phyloP scores from a whole-genome alignment of 2,329 filamentous ascomycete genomes.

The Nemania diffusa region DNA sequence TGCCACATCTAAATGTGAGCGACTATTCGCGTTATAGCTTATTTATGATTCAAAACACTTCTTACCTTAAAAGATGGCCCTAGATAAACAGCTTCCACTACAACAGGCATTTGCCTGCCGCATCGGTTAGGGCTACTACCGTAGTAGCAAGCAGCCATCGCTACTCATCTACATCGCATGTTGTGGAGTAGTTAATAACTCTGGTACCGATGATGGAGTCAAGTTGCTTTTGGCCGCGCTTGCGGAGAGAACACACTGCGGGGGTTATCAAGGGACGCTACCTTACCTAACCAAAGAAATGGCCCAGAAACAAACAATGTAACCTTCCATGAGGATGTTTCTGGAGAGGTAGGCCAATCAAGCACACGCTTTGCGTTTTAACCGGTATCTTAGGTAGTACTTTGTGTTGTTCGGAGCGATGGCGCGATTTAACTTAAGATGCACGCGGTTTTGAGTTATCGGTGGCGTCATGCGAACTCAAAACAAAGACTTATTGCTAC shows the following conservation, averaged over 20 bases:
- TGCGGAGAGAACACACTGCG: not conserved
- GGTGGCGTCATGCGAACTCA: constrained; percentile 10
- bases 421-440: constrained; percentile 23
- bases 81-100: too few relatives aligned
- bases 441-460: constrained; percentile 20
- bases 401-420: constrained; percentile 22
- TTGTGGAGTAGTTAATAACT: not conserved
- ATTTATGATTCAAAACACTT: too few relatives aligned
- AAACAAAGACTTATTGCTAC: not conserved
- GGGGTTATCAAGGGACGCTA: not conserved
- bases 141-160: not conserved
- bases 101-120: too few relatives aligned
- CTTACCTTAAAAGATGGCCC: too few relatives aligned
- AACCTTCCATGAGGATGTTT: constrained; percentile 18
- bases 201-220: not conserved
- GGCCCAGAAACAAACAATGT: constrained; percentile 13
- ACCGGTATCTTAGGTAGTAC: not conserved
- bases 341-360: constrained; percentile 20
- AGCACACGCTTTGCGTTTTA: not conserved
- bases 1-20: too few relatives aligned
- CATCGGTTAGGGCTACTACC: too few relatives aligned
- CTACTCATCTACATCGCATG: not conserved
- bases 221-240: not conserved
- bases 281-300: not conserved
- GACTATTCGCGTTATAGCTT: too few relatives aligned